Percentiles rank a stretch among this genome's conserved stretches.
Conservation (phyloP, 805 yeast genomes). For the Candida hispaniensis region DNA sequence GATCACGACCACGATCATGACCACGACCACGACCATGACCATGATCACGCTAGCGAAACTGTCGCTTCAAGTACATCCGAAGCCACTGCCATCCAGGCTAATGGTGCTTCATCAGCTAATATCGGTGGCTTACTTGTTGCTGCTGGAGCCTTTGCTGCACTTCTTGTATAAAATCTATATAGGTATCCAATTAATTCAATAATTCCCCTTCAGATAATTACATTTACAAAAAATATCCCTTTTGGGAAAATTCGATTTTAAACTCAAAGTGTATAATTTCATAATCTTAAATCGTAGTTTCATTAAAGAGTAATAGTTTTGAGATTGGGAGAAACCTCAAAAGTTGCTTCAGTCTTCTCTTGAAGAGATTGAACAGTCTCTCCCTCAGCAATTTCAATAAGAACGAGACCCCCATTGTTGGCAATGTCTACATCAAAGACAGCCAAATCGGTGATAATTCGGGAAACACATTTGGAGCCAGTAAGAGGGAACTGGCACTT, state of each 20-base stretch:
- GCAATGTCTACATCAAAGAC: constrained; percentile 37
- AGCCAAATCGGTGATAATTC: constrained; percentile 38
- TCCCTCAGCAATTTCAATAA: constrained; percentile 36
- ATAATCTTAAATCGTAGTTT: not conserved
- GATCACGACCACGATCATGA: constrained; percentile 6
- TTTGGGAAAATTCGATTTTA: not conserved
- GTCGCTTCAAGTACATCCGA: not conserved
- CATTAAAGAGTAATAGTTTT: constrained; percentile 13
- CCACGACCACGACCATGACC: constrained; percentile 1
- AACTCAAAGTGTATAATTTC: constrained; percentile 1
- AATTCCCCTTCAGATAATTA: not conserved
- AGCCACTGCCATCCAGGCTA: constrained; percentile 10
- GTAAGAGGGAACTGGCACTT: constrained; percentile 39
- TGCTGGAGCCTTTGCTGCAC: constrained; percentile 11
- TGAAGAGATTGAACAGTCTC: constrained; percentile 34
- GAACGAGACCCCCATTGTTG: constrained; percentile 31
- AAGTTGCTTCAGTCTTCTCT: constrained; percentile 34
- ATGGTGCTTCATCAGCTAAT: constrained; percentile 8
- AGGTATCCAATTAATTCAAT: not conserved
- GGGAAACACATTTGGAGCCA: constrained; percentile 36
- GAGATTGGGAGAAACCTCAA: constrained; percentile 25
- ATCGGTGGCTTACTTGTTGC: constrained; percentile 9
- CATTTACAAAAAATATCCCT: not conserved
- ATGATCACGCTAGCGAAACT: not conserved
- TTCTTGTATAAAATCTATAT: constrained; percentile 3